phyloP scores from a whole-genome alignment of 2,329 filamentous ascomycete genomes.

The Elsinoe australis region DNA sequence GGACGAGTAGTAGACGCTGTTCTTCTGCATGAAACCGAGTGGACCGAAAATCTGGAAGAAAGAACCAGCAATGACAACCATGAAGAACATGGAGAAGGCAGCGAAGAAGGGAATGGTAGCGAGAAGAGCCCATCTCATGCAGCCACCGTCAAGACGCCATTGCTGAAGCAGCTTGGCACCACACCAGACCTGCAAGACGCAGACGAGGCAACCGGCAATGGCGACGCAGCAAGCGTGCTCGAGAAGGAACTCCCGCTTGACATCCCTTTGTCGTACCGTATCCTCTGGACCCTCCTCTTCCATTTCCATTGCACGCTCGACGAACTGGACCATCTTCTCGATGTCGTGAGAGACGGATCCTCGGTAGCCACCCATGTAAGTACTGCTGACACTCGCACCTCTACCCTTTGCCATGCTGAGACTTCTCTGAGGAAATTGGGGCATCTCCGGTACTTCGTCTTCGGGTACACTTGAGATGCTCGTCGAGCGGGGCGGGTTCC shows the following conservation, averaged over 20 bases:
- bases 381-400: constrained; percentile 11
- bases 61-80: constrained; percentile 16
- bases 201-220: constrained; percentile 6
- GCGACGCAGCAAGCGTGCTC: constrained; percentile 12
- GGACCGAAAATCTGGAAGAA: constrained; percentile 31
- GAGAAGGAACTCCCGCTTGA: constrained; percentile 3
- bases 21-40: constrained; percentile 30
- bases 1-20: constrained; percentile 34
- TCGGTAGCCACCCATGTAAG: constrained; percentile 16
- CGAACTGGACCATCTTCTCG: constrained; percentile 16
- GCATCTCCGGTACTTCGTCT: constrained; percentile 13
- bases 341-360: constrained; percentile 16
- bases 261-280: constrained; percentile 11
- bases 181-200: constrained; percentile 13
- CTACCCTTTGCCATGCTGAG: constrained; percentile 9
- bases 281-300: constrained; percentile 15
- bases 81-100: constrained; percentile 16
- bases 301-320: constrained; percentile 14
- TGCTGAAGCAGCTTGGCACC: constrained; percentile 12
- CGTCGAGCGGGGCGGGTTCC: not conserved
- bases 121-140: constrained; percentile 12
- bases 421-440: constrained; percentile 4
- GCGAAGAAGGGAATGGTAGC: constrained; percentile 15
- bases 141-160: constrained; percentile 12
- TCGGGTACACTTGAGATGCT: constrained; percentile 11